phyloP scores from a whole-genome alignment of 108 stramenopile species.

The Cafeteria roenbergensis region DNA sequence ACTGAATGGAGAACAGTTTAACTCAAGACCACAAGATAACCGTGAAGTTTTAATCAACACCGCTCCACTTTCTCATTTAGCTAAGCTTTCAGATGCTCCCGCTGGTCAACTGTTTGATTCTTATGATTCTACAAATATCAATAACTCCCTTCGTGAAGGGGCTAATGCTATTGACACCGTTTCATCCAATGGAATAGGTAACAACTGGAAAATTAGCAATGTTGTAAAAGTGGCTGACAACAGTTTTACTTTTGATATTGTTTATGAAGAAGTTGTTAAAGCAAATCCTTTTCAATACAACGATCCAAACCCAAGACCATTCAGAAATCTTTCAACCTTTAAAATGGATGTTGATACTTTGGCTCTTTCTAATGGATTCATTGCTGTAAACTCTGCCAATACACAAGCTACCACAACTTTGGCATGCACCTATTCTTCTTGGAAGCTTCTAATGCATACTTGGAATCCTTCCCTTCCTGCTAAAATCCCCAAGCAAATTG shows the following conservation, averaged over 20 bases:
- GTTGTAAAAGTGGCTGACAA: not conserved
- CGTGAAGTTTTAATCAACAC: not conserved
- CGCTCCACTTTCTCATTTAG: not conserved
- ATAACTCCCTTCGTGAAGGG: not conserved
- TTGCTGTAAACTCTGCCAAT: not conserved
- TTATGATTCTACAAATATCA: not conserved
- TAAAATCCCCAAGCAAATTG: not conserved
- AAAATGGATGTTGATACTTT: not conserved
- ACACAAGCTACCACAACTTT: not conserved
- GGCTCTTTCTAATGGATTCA: not conserved
- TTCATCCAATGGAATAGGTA: not conserved
- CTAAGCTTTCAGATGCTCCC: not conserved
- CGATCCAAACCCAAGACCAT: not conserved
- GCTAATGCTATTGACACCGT: not conserved
- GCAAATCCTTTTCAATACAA: not conserved
- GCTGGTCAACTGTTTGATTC: not conserved
- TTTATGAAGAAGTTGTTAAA: not conserved
- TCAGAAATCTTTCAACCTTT: not conserved
- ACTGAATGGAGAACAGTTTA: not conserved
- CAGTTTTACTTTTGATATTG: not conserved
- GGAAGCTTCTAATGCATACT: not conserved
- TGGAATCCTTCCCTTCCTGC: not conserved
- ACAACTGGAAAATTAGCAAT: not conserved
- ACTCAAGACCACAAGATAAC: not conserved
- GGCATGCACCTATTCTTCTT: not conserved